Conservation (phyloP, 495 filamentous ascomycete species). For the Friedmanniomyces simplex region DNA sequence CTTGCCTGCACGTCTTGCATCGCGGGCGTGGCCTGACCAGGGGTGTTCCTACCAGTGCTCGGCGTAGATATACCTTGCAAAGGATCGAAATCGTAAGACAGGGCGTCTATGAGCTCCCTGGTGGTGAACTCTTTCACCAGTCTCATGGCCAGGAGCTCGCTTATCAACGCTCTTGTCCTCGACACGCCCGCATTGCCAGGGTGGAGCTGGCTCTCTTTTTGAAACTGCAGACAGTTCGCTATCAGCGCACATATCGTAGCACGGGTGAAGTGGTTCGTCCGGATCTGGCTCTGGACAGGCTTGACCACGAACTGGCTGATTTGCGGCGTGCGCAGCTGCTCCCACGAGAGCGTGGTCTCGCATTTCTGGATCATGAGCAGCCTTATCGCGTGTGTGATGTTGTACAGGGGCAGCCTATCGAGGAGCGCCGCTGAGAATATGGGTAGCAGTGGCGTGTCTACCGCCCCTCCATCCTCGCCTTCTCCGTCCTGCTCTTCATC, state of each 20-base stretch:
- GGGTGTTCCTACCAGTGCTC: constrained; percentile 16
- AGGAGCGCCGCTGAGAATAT: constrained; percentile 75
- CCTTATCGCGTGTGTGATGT: constrained; percentile 78
- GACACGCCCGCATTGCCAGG: constrained; percentile 74
- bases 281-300: constrained; percentile 76
- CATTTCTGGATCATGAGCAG: constrained; percentile 68
- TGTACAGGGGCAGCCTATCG: constrained; percentile 80
- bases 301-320: constrained; percentile 92
- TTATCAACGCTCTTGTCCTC: constrained; percentile 72
- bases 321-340: constrained; percentile 86
- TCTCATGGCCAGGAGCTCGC: constrained; percentile 86
- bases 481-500: constrained; percentile 37
- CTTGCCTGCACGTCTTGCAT: constrained; percentile 18
- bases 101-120: constrained; percentile 77
- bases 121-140: constrained; percentile 79
- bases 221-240: constrained; percentile 88
- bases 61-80: constrained; percentile 62
- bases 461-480: constrained; percentile 43
- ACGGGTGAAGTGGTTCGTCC: constrained; percentile 65
- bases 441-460: constrained; percentile 58
- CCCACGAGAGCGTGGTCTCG: constrained; percentile 91
- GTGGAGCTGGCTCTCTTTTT: constrained; percentile 69
- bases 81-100: constrained; percentile 90
- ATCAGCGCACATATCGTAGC: constrained; percentile 82
- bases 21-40: constrained; percentile 22